Evolutionary conservation across 208 protist species (phyloP).

Genomic region (Leishmania arabica): DNA sequence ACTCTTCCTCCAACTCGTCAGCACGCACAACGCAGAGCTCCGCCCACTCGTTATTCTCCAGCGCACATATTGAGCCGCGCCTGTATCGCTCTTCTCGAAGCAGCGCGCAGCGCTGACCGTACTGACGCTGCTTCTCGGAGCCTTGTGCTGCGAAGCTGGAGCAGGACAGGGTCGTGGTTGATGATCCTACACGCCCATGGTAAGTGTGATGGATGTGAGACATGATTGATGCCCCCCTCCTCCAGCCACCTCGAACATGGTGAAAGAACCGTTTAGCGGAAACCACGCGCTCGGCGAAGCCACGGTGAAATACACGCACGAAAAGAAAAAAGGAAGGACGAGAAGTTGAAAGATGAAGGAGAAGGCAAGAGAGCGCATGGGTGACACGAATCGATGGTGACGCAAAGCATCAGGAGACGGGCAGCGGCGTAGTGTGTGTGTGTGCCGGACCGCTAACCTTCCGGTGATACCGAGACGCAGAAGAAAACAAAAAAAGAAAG

Average conservation of each 20-base stretch:
- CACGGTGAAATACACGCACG: neutral
- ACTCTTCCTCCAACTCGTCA: neutral
- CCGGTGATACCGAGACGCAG: neutral
- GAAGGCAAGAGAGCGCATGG: neutral
- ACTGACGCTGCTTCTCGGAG: neutral
- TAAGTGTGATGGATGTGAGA: neutral
- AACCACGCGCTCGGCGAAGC: neutral
- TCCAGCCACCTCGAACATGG: neutral
- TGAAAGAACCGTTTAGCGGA: neutral
- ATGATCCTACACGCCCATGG: neutral
- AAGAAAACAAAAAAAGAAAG: neutral
- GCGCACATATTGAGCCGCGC: neutral
- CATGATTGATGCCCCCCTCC: neutral
- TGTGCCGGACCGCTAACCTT: neutral
- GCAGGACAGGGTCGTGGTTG: neutral
- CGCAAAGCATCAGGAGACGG: neutral
- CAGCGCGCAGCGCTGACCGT: neutral
- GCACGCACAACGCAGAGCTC: neutral
- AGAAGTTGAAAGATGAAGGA: neutral
- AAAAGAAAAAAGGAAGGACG: neutral
- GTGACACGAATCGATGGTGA: neutral
- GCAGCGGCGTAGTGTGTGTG: neutral
- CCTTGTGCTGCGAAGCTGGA: neutral
- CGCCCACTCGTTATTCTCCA: neutral
- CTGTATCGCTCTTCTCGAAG: constrained; percentile 1